Base-by-base conservation (phyloP, 106 monocot species). In the Allium fistulosum region DNA sequence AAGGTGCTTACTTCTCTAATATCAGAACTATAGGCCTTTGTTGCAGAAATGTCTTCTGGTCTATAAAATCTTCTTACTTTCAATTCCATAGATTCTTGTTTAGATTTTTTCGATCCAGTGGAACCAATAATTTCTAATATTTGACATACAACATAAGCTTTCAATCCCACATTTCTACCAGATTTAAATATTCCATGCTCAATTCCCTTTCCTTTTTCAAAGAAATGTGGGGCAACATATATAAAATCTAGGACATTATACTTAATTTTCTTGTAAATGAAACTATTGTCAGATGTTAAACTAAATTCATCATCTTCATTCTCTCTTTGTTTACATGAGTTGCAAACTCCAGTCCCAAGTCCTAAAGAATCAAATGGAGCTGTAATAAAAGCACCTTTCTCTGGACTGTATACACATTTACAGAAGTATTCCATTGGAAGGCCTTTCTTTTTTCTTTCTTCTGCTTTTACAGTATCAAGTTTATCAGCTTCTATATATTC, bases 21-120 rank as follows among this genome's bases (percentile, higher is more conserved):
- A 77, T 96, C 96, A 27, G 91, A 91, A 75, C 61, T 49, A 57
- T 96, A 86, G 53, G 91, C 91, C 71, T 96, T 91, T 58, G 71
- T 68, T 57, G 88, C 48, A 51, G 96, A 91, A 65, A 91, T 62
- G 80, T 96, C 91, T 70, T 96, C 96, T 26, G 96, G 96, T 66
- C 96, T 83, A 67, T 96, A 96, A 82, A 88, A 91, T 76, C 96
- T 80, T 76, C 91, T 77, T 14, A 85, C 84, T 67, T 88, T 96
- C 10, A 96, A 46, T 26, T 57, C 10, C 7, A 83, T 80, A 60
- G 83, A 71, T 69, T 65, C 62, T 69, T 82, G 74, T 13, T 66
- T 73, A 15, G 78, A 56, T 72, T 88, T 37, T 57, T 76, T 88
- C 26, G 81, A 79, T 17, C 70, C 71, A 26, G 49, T 53, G n/a